A percentile compares a stretch with the other conserved stretches of the same genome.
Evolutionary conservation across 1,139 yeast species (phyloP).

Genomic region (Suhomyces anneliseae): DNA sequence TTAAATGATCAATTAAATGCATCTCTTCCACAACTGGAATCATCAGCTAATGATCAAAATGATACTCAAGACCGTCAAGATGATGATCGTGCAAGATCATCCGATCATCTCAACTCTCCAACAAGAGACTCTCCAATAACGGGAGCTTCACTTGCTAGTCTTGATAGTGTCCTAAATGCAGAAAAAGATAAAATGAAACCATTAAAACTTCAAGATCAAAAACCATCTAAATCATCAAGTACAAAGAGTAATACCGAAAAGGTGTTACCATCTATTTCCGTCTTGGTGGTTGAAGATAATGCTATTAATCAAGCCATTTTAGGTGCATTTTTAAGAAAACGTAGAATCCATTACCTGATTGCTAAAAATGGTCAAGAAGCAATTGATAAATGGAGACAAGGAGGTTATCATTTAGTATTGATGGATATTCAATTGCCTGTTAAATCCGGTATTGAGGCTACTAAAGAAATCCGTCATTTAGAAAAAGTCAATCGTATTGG

Average conservation of each 20-base stretch:
- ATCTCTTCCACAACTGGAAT: background rate
- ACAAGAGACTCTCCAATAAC: constrained; percentile 7
- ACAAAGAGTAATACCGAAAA: constrained; percentile 40
- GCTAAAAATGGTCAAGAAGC: constrained; percentile 95
- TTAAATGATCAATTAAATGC: background rate
- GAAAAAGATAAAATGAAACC: background rate
- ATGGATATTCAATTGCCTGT: constrained; percentile 97
- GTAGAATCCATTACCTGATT: constrained; percentile 79
- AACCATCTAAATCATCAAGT: constrained; percentile 1
- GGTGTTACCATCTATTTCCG: constrained; percentile 78
- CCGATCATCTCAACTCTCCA: constrained; percentile 9
- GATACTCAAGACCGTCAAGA: background rate
- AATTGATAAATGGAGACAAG: constrained; percentile 85
- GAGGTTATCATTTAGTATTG: constrained; percentile 86
- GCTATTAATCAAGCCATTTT: constrained; percentile 91
- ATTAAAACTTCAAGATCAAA: background rate
- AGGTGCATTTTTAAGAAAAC: constrained; percentile 86
- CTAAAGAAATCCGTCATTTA: constrained; percentile 80
- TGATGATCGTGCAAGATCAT: background rate
- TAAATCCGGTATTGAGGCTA: constrained; percentile 89
- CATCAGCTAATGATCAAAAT: background rate
- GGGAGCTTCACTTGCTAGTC: background rate
- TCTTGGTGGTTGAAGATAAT: constrained; percentile 92
- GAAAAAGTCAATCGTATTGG: constrained; percentile 85
- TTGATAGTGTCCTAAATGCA: background rate